These are phyloP conservation scores for Esteya vermicola DNA, from an alignment of 2,329 filamentous ascomycete species.

Conservation along the genomic window DNA sequence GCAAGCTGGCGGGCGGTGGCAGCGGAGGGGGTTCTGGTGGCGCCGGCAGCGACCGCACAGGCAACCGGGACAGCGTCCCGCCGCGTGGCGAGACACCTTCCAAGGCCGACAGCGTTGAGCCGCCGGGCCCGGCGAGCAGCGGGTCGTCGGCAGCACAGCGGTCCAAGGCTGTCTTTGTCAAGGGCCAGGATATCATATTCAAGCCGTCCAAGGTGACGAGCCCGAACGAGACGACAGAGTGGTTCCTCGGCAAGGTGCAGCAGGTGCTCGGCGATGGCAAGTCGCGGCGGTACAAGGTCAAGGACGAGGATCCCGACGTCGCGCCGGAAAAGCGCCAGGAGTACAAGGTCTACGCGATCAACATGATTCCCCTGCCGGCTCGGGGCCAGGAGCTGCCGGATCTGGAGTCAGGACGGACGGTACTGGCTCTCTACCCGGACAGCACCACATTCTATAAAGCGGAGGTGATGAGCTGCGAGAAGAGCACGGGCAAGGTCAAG, in stretches of 20 bases:
- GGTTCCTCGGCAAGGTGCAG: constrained; percentile 67
- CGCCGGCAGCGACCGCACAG: constrained; percentile 15
- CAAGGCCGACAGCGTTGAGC: constrained; percentile 42
- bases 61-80: constrained; percentile 19
- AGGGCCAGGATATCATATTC: constrained; percentile 53
- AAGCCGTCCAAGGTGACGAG: constrained; percentile 37
- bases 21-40: constrained; percentile 8
- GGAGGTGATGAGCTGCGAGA: constrained; percentile 59
- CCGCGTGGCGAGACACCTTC: constrained; percentile 33
- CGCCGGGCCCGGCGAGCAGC: constrained; percentile 22
- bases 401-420: constrained; percentile 54
- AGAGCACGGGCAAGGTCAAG: constrained; percentile 35
- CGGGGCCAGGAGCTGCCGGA: constrained; percentile 37
- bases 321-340: constrained; percentile 46
- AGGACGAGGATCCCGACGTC: constrained; percentile 63
- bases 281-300: constrained; percentile 63
- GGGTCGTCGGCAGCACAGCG: constrained; percentile 22
- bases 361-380: constrained; percentile 63
- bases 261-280: constrained; percentile 64
- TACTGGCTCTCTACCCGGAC: constrained; percentile 67
- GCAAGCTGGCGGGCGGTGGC: constrained; percentile 19
- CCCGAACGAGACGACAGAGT: constrained; percentile 39
- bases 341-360: constrained; percentile 58
- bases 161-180: constrained; percentile 42
- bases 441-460: constrained; percentile 80